A percentile compares a stretch with the other conserved stretches of the same genome.
These are phyloP conservation scores for Ustilago vetiveriae DNA, from an alignment of 1,284 basidiomycete species.

Conservation along the genomic window DNA sequence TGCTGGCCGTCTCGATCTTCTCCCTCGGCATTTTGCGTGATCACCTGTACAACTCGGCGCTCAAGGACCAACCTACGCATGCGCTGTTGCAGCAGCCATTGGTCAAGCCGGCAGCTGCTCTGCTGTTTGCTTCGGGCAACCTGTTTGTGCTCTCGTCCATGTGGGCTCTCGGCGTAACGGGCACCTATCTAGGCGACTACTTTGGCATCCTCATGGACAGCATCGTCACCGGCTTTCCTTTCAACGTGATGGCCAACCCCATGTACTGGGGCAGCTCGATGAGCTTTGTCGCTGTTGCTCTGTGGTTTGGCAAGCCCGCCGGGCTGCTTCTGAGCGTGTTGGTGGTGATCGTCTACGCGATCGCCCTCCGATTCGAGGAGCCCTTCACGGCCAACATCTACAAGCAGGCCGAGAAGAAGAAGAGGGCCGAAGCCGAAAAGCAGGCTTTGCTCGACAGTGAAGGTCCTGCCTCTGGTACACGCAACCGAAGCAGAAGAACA, in stretches of 20 bases:
- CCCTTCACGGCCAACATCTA: conserved; percentile 65
- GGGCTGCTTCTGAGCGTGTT: conserved; percentile 63
- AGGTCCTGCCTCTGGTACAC: conserved; percentile 48
- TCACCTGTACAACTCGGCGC: conserved; percentile 74
- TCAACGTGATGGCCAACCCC: conserved; percentile 90
- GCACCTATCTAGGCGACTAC: conserved; percentile 85
- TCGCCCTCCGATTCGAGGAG: conserved; percentile 64
- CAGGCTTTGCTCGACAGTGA: conserved; percentile 37
- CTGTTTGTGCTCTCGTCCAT: conserved; percentile 81
- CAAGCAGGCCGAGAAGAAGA: conserved; percentile 57
- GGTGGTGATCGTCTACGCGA: conserved; percentile 57
- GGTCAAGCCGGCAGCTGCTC: conserved; percentile 74
- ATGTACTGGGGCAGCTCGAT: conserved; percentile 77
- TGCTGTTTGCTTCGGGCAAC: conserved; percentile 73
- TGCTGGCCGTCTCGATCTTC: conserved; percentile 79
- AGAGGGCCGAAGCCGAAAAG: conserved; percentile 33
- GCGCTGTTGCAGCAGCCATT: conserved; percentile 72
- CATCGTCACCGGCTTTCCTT: conserved; percentile 82
- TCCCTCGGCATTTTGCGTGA: conserved; percentile 46
- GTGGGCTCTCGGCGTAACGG: conserved; percentile 89
- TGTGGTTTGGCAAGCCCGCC: conserved; percentile 66
- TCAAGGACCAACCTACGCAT: conserved; percentile 76
- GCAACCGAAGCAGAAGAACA: conserved; percentile 38
- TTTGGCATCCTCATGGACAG: conserved; percentile 98
- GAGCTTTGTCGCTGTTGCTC: conserved; percentile 64